Percentiles rank a stretch among this genome's conserved stretches.
Conservation (phyloP, 208 protist genomes). For the Endotrypanum monterogeii region DNA sequence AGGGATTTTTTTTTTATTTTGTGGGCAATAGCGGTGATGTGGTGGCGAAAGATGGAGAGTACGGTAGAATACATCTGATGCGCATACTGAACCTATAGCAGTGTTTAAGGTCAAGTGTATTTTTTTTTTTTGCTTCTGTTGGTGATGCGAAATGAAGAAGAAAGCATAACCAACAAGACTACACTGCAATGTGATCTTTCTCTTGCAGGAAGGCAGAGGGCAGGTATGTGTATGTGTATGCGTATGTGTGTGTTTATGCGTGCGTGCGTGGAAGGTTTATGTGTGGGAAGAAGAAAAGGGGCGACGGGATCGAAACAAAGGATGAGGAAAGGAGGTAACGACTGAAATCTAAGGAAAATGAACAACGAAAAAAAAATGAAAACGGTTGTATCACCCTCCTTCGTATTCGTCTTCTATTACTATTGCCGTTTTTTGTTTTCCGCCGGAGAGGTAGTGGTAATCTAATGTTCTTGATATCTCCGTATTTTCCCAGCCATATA, state of each 20-base stretch:
- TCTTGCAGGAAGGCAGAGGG: background rate
- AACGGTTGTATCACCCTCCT: too few species aligned
- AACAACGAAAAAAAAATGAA: too few species aligned
- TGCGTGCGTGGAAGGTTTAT: background rate
- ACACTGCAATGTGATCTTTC: background rate
- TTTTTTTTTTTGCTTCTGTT: too few species aligned
- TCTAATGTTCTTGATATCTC: too few species aligned
- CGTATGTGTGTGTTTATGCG: background rate
- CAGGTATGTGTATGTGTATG: background rate
- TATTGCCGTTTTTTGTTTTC: too few species aligned
- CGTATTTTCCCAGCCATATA: too few species aligned
- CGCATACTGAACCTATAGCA: background rate
- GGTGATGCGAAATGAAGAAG: background rate
- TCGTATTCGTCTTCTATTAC: too few species aligned
- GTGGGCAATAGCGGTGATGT: slow-evolving; percentile 1
- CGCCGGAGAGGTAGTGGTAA: too few species aligned
- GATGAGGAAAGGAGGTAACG: background rate
- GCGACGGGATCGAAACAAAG: background rate
- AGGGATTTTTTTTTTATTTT: slow-evolving; percentile 13
- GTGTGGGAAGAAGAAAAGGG: background rate
- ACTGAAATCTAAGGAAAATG: too few species aligned
- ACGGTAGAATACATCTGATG: too few species aligned
- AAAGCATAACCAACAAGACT: background rate
- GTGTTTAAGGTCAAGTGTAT: background rate
- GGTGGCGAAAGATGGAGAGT: background rate